phyloP scores from a whole-genome alignment of 768 basidiomycete genomes.

The Cyclocybe aegerita region DNA sequence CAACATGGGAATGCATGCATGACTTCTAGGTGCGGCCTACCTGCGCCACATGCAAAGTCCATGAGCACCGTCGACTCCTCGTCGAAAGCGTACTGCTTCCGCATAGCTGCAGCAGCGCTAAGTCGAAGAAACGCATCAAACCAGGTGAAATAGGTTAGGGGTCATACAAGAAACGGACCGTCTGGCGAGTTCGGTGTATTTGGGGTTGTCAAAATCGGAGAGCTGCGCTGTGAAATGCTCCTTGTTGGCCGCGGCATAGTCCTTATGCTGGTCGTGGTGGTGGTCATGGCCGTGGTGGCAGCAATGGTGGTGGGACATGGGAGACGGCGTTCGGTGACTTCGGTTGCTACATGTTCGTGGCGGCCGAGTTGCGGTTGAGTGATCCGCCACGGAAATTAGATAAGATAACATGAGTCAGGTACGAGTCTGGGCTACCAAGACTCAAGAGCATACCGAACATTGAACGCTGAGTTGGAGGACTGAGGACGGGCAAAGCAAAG shows the following conservation, averaged over 20 bases:
- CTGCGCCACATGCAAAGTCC: constrained; percentile 79
- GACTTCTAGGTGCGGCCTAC: constrained; percentile 25
- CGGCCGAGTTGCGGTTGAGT: not conserved
- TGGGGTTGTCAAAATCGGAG: constrained; percentile 16
- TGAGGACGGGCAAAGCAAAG: not conserved
- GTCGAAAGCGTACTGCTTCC: constrained; percentile 46
- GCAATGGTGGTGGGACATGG: constrained; percentile 5
- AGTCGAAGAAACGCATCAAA: not conserved
- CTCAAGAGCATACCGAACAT: too few relatives aligned
- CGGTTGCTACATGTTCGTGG: not conserved
- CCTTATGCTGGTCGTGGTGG: constrained; percentile 5
- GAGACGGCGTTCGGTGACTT: not conserved
- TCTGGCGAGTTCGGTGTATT: constrained; percentile 23
- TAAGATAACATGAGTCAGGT: not conserved
- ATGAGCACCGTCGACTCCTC: constrained; percentile 56
- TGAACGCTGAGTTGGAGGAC: too few relatives aligned
- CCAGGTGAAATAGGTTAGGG: not conserved
- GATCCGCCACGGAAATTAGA: not conserved
- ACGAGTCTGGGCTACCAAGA: not conserved
- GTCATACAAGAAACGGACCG: constrained; percentile 12
- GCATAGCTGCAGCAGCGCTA: constrained; percentile 37
- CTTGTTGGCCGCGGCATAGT: constrained; percentile 34
- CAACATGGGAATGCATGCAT: not conserved
- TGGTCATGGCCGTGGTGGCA: constrained; percentile 8
- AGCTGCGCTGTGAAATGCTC: constrained; percentile 31